These are phyloP conservation scores for Backusella macrospora DNA, from an alignment of 192 early-diverging fungal species.

Conservation along the genomic window DNA sequence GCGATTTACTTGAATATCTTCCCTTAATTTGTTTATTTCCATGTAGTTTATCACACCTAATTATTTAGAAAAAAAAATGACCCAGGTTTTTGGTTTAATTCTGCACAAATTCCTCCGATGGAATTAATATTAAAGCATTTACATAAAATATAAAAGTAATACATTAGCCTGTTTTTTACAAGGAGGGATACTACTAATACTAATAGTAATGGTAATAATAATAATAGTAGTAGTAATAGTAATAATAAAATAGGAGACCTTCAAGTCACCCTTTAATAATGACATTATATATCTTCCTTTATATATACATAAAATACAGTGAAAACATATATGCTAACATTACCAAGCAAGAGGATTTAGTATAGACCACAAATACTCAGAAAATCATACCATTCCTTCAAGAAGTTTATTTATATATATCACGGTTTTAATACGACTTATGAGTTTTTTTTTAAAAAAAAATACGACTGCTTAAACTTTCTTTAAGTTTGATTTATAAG, in stretches of 20 bases:
- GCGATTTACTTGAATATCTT: too few species aligned
- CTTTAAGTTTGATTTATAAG: too few species aligned
- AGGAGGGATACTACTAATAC: not conserved
- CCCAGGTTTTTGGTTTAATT: conserved; percentile 12
- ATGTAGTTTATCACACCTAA: not conserved
- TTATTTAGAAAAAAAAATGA: not conserved
- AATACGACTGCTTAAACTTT: too few species aligned
- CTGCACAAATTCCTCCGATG: not conserved
- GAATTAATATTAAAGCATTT: conserved; percentile 8
- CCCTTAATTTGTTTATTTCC: too few species aligned
- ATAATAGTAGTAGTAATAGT: not conserved
- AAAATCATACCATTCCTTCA: not conserved
- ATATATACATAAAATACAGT: not conserved
- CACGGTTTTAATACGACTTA: too few species aligned
- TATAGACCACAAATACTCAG: not conserved
- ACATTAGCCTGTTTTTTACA: not conserved
- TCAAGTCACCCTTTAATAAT: not conserved
- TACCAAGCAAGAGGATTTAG: not conserved
- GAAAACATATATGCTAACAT: not conserved
- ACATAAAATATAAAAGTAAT: not conserved
- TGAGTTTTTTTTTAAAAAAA: too few species aligned
- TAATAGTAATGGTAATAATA: not conserved
- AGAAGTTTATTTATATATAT: not conserved
- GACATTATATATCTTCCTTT: not conserved
- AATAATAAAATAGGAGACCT: not conserved